Base-by-base conservation (phyloP, 2,329 filamentous ascomycete genomes). In the Diaporthe destruens region DNA sequence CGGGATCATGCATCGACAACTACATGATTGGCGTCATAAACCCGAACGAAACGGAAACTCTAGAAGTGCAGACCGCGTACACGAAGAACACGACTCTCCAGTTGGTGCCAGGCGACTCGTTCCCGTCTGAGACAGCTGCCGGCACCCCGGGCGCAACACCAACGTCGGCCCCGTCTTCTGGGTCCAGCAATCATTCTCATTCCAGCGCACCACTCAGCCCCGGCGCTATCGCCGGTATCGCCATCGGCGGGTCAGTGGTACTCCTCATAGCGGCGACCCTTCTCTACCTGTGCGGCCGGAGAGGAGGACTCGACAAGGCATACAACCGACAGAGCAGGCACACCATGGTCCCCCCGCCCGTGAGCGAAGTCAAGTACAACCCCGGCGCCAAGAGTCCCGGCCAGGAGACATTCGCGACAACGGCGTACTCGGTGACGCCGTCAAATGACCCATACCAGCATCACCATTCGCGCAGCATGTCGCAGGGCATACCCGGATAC, bases 11-110 rank as follows among this genome's bases (percentile, higher is more conserved):
- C 77, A 85, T 86, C 3, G 80, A 82, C 3, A 87, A 91, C 55
- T 86, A 89, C 29, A 96, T 96, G 93, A 87, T 96, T 20, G 93
- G 93, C 3, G 92, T 89, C 1, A 91, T 96, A 76, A 96, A 95
- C 77, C 88, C 91, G 8, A 90, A 89, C 76, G 69, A 79, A 7
- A 88, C 85, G 0, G 81, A 85, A 71, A 87, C 86, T 0, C 82
- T 87, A 53, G 81, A 84, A 9, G 76, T 80, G 8, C 89, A 90
- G 78, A 82, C 85, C 32, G 76, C 82, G 29, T 84, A 80, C 39
- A 87, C 88, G 3, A 77, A 84, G 29, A 83, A 85, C 57, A 83
- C 87, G 5, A 86, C 85, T 16, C 85, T 84, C 72, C 86, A 89
- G 77, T 81, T 92, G 12, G 82, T 85, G 11, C 90, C 90, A 0